These are phyloP conservation scores for Ceratobasidium papillatum DNA, from an alignment of 1,284 basidiomycete species.

Conservation along the genomic window DNA sequence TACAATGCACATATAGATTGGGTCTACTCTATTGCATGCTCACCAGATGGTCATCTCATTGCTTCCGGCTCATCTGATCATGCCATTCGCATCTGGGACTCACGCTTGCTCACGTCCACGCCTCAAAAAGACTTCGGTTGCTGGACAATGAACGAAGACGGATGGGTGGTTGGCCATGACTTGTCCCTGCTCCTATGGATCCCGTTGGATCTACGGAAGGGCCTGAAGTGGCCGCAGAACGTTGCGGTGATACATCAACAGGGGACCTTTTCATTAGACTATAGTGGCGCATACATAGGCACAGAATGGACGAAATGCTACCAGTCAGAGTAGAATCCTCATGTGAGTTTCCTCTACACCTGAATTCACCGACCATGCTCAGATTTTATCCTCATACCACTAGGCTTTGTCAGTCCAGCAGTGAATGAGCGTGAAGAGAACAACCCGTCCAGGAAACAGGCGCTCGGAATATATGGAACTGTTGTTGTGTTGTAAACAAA, in stretches of 20 bases:
- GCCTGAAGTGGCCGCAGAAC: background rate
- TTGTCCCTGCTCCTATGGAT: background rate
- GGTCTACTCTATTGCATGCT: conserved; percentile 34
- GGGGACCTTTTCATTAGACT: background rate
- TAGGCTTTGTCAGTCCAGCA: too few species aligned
- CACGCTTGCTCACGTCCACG: too few species aligned
- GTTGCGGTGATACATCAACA: background rate
- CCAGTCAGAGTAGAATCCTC: too few species aligned
- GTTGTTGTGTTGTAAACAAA: too few species aligned
- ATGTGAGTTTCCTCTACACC: too few species aligned
- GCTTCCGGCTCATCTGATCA: conserved; percentile 36
- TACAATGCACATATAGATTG: background rate
- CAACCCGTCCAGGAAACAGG: too few species aligned
- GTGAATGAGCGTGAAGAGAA: too few species aligned
- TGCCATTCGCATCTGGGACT: conserved; percentile 40
- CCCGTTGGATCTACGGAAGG: background rate
- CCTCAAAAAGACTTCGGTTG: background rate
- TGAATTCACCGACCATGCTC: too few species aligned
- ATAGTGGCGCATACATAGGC: background rate
- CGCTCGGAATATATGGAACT: too few species aligned
- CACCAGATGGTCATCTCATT: background rate
- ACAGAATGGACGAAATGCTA: background rate
- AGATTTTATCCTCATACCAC: too few species aligned
- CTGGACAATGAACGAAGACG: conserved; percentile 13
- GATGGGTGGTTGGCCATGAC: background rate